Evolutionary conservation across 2,329 filamentous ascomycete species (phyloP).

Genomic region (Botrytis elliptica): DNA sequence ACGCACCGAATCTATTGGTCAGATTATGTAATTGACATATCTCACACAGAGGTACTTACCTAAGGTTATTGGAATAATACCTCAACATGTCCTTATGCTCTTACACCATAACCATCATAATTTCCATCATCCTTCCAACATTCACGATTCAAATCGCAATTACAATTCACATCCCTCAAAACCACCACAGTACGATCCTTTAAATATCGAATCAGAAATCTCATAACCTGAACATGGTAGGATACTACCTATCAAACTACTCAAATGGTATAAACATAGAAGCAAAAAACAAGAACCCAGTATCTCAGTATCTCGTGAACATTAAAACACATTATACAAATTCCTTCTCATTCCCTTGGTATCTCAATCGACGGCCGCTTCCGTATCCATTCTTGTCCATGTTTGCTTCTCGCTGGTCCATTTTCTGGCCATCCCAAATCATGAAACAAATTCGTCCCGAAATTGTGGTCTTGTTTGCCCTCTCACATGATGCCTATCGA

Average conservation of each 20-base stretch:
- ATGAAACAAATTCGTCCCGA: not conserved
- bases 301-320: not conserved
- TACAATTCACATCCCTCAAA: not conserved
- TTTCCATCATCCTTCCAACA: not conserved
- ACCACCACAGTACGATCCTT: not conserved
- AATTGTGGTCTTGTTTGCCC: not conserved
- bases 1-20: not conserved
- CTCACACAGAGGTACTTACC: not conserved
- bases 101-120: not conserved
- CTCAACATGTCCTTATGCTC: not conserved
- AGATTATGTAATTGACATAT: not conserved
- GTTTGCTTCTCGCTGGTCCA: not conserved
- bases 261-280: not conserved
- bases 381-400: not conserved
- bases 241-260: not conserved
- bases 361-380: not conserved
- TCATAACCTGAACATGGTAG: not conserved
- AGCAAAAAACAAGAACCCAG: not conserved
- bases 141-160: not conserved
- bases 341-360: not conserved
- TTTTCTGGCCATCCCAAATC: not conserved
- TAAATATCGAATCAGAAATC: not conserved
- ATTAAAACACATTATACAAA: not conserved
- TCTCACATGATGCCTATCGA: not conserved
- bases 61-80: too few species aligned